Evolutionary conservation across 2,329 filamentous ascomycete species (phyloP), one percentile per base, ranked within the genome.

Genomic region (Fusarium austroafricanum): DNA sequence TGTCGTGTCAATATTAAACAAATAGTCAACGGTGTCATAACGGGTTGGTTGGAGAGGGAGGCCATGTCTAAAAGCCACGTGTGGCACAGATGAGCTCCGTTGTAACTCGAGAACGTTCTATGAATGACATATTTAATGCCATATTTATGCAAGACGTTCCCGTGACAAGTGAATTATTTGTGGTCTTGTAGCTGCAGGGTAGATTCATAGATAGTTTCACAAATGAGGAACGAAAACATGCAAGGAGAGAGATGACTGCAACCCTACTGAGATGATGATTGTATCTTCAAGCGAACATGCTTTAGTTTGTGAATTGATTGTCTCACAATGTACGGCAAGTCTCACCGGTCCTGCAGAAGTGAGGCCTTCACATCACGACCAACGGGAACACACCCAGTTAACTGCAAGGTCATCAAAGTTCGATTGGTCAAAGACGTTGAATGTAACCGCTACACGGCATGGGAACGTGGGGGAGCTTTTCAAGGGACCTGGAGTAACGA

Each of bases 61-160:
- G 53, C 46, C 55, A 62, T 66, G 61, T 65, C 59, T 52, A 33
- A 42, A 45, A 45, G 23, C 60, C 54, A 38, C 45, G 38, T 53
- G 23, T 62, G 50, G 56, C 60, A 49, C 54, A 37, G 44, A 55
- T 59, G 39, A 54, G 60, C 45, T 65, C 58, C 29, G n/a, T 67
- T 71, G 65, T 71, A 73, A 62, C 62, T 74, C 47, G 10, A 68
- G 65, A 61, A 71, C 57, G 59, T 67, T 73, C 50, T 71, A 74
- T 73, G 64, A 72, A 74, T 71, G 71, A 73, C 68, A 71, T 54
- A 67, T 62, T 64, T 72, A 65, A 70, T 68, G 58, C 62, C 49
- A 69, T 21, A 10, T 29, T 55, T 57, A 39, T 61, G 31, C 23
- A 35, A 37, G 21, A 11, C 45, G 29, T 59, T 18, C 42, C 15